phyloP scores from a whole-genome alignment of 2,329 filamentous ascomycete species.

The Aspergillus fijiensis region DNA sequence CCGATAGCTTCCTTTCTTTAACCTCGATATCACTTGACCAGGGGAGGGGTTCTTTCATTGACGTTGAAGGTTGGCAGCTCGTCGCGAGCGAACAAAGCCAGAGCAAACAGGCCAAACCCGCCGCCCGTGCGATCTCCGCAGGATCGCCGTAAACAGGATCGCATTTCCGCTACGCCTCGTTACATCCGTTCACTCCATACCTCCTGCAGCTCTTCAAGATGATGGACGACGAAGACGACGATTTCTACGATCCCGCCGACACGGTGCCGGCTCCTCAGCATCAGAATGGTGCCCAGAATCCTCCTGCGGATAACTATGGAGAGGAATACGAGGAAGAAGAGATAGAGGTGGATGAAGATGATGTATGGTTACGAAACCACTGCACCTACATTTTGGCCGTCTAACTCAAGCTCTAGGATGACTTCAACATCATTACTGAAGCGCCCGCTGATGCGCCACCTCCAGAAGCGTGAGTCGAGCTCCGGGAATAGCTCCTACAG shows the following conservation, averaged over 20 bases:
- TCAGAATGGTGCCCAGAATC: slow-evolving; percentile 30
- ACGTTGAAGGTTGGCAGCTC: neutral
- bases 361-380: slow-evolving; percentile 16
- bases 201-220: slow-evolving; percentile 11
- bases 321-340: slow-evolving; percentile 47
- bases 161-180: slow-evolving; percentile 8
- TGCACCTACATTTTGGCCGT: no score
- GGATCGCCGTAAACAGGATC: slow-evolving; percentile 20
- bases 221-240: slow-evolving; percentile 51
- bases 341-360: slow-evolving; percentile 41
- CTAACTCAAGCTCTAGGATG: slow-evolving; percentile 36
- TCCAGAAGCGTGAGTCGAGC: slow-evolving; percentile 35
- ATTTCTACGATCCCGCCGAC: slow-evolving; percentile 47
- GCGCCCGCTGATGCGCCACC: slow-evolving; percentile 43
- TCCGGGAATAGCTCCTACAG: neutral
- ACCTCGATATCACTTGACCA: neutral
- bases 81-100: neutral
- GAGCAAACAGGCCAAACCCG: slow-evolving; percentile 27
- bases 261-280: slow-evolving; percentile 31
- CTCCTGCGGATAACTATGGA: slow-evolving; percentile 32
- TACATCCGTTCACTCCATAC: slow-evolving; percentile 4
- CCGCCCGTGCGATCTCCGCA: slow-evolving; percentile 17
- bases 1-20: neutral
- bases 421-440: slow-evolving; percentile 52
- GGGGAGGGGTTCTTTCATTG: neutral